Conservation (phyloP, 306 rosid genomes). For the Quercus mongolica region DNA sequence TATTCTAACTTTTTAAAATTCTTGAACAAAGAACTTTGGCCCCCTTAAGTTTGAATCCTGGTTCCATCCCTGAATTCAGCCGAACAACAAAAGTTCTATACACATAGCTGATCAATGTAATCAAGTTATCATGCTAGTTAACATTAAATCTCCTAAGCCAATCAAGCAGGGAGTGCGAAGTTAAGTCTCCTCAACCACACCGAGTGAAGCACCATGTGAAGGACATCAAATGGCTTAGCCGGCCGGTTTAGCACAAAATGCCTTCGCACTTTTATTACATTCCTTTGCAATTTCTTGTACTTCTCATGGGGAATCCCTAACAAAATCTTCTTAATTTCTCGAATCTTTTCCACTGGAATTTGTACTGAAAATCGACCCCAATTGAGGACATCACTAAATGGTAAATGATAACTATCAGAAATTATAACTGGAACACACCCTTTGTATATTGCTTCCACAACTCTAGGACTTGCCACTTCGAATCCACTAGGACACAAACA, state of each 20-base stretch:
- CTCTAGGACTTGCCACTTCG: slow-evolving; percentile 86
- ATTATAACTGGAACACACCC: slow-evolving; percentile 78
- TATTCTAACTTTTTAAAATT: too few relatives aligned
- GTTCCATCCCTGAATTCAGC: too few relatives aligned
- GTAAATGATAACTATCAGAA: slow-evolving; percentile 50
- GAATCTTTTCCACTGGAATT: slow-evolving; percentile 40
- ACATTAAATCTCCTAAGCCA: not conserved
- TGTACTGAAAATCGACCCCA: slow-evolving; percentile 66
- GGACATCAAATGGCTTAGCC: slow-evolving; percentile 59
- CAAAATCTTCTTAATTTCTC: slow-evolving; percentile 53
- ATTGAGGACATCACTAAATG: slow-evolving; percentile 73
- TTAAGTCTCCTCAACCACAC: slow-evolving; percentile 64
- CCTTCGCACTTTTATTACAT: slow-evolving; percentile 37
- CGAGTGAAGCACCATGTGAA: slow-evolving; percentile 79
- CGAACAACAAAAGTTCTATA: not conserved
- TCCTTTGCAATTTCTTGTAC: slow-evolving; percentile 44
- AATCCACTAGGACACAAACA: slow-evolving; percentile 84
- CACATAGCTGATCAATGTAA: not conserved
- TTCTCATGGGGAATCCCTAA: slow-evolving; percentile 31
- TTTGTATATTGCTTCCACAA: slow-evolving; percentile 61
- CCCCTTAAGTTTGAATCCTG: too few relatives aligned
- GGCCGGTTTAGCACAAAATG: slow-evolving; percentile 72
- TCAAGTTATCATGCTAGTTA: not conserved
- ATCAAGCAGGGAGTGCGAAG: slow-evolving; percentile 22
- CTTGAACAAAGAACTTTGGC: too few relatives aligned